A percentile compares a stretch with the other conserved stretches of the same genome.
phyloP scores from a whole-genome alignment of 192 early-diverging fungal species.

The Thamnidium elegans region DNA sequence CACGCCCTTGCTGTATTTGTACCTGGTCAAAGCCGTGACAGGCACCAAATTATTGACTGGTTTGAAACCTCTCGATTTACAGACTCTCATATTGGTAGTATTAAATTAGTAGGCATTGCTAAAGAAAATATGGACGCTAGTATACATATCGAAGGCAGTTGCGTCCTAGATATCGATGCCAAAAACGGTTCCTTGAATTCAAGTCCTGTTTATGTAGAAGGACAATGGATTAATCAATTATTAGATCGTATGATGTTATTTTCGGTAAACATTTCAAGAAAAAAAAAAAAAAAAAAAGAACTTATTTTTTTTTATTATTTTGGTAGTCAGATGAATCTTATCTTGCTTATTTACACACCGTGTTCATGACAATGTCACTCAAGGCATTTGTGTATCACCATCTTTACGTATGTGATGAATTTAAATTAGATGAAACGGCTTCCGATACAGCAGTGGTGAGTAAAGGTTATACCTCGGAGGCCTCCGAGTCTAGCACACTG shows the following conservation, averaged over 20 bases:
- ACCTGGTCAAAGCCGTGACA: conserved; percentile 21
- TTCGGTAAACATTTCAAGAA: conserved; percentile 16
- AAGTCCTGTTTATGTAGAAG: conserved; percentile 35
- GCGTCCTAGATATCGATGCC: conserved; percentile 31
- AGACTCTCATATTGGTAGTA: conserved; percentile 14
- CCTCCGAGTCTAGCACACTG: not conserved
- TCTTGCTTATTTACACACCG: conserved; percentile 33
- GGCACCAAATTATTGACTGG: conserved; percentile 31
- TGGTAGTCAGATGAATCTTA: conserved; percentile 29
- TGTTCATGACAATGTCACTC: conserved; percentile 34
- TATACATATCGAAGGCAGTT: conserved; percentile 31
- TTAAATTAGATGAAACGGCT: conserved; percentile 8
- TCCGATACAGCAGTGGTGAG: conserved; percentile 1
- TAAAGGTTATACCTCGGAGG: conserved; percentile 6
- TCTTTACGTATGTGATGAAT: conserved; percentile 22
- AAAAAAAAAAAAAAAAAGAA: conserved; percentile 3
- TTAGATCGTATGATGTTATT: conserved; percentile 15
- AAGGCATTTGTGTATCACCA: conserved; percentile 36
- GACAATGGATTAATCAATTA: conserved; percentile 35
- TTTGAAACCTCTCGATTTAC: conserved; percentile 16
- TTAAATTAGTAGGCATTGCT: conserved; percentile 28
- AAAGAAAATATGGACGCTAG: conserved; percentile 29
- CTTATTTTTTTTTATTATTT: not conserved
- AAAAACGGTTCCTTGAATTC: conserved; percentile 19
- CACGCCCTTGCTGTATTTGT: conserved; percentile 32